Evolutionary conservation across 805 yeast species (phyloP).

Genomic region (Tetrapisispora fleetii): DNA sequence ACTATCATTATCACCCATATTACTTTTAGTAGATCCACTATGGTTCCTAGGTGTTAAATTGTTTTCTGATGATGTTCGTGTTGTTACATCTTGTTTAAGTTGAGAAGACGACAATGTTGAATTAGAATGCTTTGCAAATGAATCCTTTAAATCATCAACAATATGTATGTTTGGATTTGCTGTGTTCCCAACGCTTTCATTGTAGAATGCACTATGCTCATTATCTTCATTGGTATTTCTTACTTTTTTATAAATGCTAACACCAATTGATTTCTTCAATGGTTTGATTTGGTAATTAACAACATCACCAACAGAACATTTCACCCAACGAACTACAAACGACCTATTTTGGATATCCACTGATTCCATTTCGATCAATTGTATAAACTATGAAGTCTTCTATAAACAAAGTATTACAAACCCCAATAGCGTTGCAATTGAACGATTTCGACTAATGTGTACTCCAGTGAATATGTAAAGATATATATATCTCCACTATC

Average conservation of each 20-base stretch:
- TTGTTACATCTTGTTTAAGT: neutral
- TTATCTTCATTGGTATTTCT: constrained; percentile 12
- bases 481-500: too few relatives aligned
- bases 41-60: neutral
- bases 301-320: constrained; percentile 54
- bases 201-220: constrained; percentile 7
- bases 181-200: neutral
- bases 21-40: neutral
- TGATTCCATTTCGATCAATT: constrained; percentile 53
- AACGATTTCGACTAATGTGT: too few relatives aligned
- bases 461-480: too few relatives aligned
- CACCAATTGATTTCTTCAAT: constrained; percentile 46
- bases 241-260: constrained; percentile 29
- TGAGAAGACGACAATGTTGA: neutral
- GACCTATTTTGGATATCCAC: constrained; percentile 85
- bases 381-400: too few relatives aligned
- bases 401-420: too few relatives aligned
- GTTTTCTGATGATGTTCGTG: neutral
- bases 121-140: constrained; percentile 13
- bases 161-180: constrained; percentile 16
- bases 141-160: constrained; percentile 24
- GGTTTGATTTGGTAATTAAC: constrained; percentile 82
- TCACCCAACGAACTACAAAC: constrained; percentile 85
- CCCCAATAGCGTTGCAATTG: too few relatives aligned
- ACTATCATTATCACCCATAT: constrained; percentile 7